These are phyloP conservation scores for Cryphonectria radicalis DNA, from an alignment of 2,329 filamentous ascomycete species.

Conservation along the genomic window DNA sequence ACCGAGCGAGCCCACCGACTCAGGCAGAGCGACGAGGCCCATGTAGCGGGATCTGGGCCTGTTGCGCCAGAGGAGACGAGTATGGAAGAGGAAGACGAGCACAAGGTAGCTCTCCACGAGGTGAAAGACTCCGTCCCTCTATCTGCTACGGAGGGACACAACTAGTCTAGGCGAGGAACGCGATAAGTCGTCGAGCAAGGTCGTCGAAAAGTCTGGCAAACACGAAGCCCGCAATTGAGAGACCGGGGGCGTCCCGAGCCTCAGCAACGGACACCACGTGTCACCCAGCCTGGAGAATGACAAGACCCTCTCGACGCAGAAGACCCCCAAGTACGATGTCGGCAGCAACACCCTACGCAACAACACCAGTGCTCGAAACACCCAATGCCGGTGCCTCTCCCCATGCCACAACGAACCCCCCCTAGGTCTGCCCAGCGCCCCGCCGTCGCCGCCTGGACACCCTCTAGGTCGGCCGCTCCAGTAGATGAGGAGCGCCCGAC, in stretches of 20 bases:
- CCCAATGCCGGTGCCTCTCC: not conserved
- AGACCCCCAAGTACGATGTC: not conserved
- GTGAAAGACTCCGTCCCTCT: not conserved
- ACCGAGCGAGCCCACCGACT: not conserved
- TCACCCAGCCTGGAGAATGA: no score
- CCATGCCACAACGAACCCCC: not conserved
- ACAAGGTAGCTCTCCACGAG: not conserved
- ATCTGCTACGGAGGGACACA: not conserved
- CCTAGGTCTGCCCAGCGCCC: not conserved
- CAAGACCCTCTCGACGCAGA: not conserved
- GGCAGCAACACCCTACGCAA: not conserved
- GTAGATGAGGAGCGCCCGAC: not conserved
- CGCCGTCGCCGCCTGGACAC: not conserved
- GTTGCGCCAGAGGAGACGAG: not conserved
- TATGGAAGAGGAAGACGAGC: not conserved
- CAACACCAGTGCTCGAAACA: not conserved
- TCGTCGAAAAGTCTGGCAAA: not conserved
- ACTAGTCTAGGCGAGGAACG: not conserved
- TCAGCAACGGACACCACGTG: not conserved
- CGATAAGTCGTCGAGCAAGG: not conserved
- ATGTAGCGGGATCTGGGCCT: not conserved
- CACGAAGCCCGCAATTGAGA: not conserved
- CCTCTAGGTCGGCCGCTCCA: not conserved
- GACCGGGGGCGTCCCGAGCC: not conserved
- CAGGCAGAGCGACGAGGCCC: not conserved